Evolutionary conservation across 2,329 filamentous ascomycete genomes (phyloP).

Genomic region (Diaporthe caulivora): DNA sequence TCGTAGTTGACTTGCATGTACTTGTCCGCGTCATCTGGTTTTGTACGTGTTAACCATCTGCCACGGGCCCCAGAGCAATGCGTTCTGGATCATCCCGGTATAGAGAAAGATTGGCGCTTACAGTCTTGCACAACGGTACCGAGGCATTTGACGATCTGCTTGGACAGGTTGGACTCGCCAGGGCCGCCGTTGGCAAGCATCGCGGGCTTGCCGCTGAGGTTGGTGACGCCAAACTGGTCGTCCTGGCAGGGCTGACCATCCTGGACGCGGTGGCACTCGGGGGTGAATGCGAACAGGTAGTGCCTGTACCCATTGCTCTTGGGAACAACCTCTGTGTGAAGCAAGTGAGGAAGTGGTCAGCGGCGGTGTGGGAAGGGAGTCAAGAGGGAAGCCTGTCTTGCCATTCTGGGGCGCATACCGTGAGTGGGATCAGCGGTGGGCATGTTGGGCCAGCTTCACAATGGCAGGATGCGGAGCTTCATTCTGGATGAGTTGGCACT

Average conservation of each 20-base stretch:
- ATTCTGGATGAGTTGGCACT: background rate
- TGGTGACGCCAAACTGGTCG: constrained; percentile 28
- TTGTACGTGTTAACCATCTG: no score
- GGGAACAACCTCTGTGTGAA: constrained; percentile 24
- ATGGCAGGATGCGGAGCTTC: background rate
- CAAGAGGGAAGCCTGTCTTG: background rate
- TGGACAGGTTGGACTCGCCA: background rate
- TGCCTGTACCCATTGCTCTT: background rate
- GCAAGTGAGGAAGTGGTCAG: background rate
- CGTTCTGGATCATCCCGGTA: no score
- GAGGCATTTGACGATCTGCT: background rate
- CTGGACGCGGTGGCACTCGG: constrained; percentile 1
- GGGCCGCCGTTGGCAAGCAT: background rate
- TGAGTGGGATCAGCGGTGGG: background rate
- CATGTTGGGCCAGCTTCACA: background rate
- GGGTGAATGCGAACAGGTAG: constrained; percentile 34
- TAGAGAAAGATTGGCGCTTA: no score
- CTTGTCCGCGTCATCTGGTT: background rate
- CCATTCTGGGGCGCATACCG: background rate
- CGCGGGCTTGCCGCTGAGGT: background rate
- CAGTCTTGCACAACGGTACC: background rate
- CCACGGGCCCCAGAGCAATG: no score
- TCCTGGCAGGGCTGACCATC: background rate
- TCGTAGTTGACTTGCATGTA: constrained; percentile 20
- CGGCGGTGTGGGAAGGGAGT: background rate